Base-by-base conservation (phyloP, 345 rosid species). In the Xanthoceras sorbifolium region DNA sequence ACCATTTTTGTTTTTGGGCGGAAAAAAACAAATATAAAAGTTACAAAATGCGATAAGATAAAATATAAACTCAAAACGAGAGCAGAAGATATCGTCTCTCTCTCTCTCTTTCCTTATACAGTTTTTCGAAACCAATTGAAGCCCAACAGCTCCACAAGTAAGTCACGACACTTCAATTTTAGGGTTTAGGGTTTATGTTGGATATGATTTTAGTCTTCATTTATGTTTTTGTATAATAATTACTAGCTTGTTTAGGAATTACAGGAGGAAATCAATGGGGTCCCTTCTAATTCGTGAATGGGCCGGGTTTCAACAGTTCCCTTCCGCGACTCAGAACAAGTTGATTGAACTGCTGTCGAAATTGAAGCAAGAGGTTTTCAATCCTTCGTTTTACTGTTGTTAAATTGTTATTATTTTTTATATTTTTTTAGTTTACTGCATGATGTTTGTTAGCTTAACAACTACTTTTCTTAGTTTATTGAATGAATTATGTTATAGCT, bases 301-400 rank as follows among this genome's bases (percentile, higher is more conserved):
- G 94, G 52, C 76, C 7, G 93, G 92, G 70, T 87, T 92, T 80
- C 92, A 92, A 82, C 93, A 90, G 81, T 90, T 92, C 78, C 97
- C 94, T 44, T 62, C 87, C 5, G 91, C 93, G 38, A 89, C 97
- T 6, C 94, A 89, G 73, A 84, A 68, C 57, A 90, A 88, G 71
- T 82, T 90, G 26, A 74, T 86, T 18, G 97, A 90, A 59, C 85
- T 87, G 84, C 84, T 92, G 74, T 83, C 82, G 0, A 87, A 88
- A 82, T 69, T 92, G 81, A 92, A 90, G 89, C 92, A 90, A 82
- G 85, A 92, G 93, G 97, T 90, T 29, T 42, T 40, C 22, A 15
- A 61, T 31, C 22, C 67, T 38, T 26, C 23, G 20, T 20, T 42
- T 59, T 20, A 2, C 64, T 62, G 6, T 3, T 66, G 32, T 7